Base-by-base conservation (phyloP, 805 yeast genomes). In the Groenewaldozyma tartarivorans region DNA sequence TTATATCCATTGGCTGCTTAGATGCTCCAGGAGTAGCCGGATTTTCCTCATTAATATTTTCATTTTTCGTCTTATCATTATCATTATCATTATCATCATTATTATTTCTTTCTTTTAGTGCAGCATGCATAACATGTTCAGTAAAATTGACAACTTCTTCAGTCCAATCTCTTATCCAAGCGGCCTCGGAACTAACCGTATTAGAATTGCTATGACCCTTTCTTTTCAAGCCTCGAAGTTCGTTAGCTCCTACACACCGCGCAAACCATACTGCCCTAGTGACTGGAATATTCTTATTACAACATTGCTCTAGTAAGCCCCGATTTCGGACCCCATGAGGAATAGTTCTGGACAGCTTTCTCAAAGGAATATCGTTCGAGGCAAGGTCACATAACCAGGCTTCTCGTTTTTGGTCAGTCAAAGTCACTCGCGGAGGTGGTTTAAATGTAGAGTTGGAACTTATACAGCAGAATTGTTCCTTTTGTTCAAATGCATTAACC, bases 251-350 rank as follows among this genome's bases (percentile, higher is more conserved):
- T 2, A 88, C 85, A 58, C 96, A 85, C 48, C 84, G 76, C 3
- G 90, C 81, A 45, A 92, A 72, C 98, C 98, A 90, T 2, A 90
- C 60, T 0, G 96, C 95, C 45, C 96, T 66, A n/a, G 72, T 56
- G 1, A 81, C 63, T 0, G 97, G 96, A 0, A 90, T 78, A 26
- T 64, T 63, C 53, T 79, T 78, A 19, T 63, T 53, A 45, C 81
- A 71, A 48, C 94, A 72, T 45, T 79, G 83, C 47, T 87, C 96
- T 3, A 90, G 56, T 16, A 90, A 64, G 1, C 72, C 69, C 48
- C 76, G 75, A 55, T 84, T 82, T 48, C 88, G 68, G 18, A 88
- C 74, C 0, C 96, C 96, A 57, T 90, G 96, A 0, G 98, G 97
- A 5, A 90, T 73, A 16, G 87, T 83, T 40, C 83, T 69, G 2